These are phyloP conservation scores for Trypanosoma vivax DNA, from an alignment of 208 protist species.

Conservation along the genomic window DNA sequence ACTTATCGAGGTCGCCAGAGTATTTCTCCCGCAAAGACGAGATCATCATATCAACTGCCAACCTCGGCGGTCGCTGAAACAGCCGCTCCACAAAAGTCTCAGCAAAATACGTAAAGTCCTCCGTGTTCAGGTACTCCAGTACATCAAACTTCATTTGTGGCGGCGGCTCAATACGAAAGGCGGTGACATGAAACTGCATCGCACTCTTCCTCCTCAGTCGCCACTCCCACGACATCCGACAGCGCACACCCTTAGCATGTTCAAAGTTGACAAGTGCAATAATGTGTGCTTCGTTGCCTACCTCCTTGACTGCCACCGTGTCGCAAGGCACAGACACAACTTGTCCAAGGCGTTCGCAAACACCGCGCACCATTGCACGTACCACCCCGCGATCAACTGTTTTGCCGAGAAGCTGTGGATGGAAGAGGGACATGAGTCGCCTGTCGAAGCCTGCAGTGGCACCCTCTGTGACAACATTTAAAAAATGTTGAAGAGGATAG, in stretches of 20 bases:
- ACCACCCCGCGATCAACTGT: constrained; percentile 58
- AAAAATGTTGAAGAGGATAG: constrained; percentile 63
- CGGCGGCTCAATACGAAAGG: constrained; percentile 52
- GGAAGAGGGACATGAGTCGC: constrained; percentile 65
- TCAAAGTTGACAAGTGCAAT: constrained; percentile 80
- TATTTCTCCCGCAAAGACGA: constrained; percentile 47
- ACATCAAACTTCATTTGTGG: constrained; percentile 43
- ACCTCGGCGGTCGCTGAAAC: constrained; percentile 33
- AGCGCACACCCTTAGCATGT: constrained; percentile 46
- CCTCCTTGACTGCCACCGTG: constrained; percentile 36
- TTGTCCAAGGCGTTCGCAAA: constrained; percentile 45
- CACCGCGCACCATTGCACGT: constrained; percentile 72
- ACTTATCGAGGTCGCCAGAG: constrained; percentile 15
- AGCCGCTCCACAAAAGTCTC: constrained; percentile 63
- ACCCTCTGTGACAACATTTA: constrained; percentile 53
- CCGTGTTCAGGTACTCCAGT: constrained; percentile 43
- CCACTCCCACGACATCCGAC: constrained; percentile 56
- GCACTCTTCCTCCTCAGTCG: constrained; percentile 5
- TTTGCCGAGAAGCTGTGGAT: constrained; percentile 50
- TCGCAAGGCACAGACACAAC: constrained; percentile 41
- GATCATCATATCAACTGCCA: constrained; percentile 62
- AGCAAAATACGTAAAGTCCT: constrained; percentile 70
- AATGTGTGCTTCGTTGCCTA: constrained; percentile 48
- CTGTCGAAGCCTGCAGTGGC: constrained; percentile 65
- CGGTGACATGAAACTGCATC: constrained; percentile 58